Percentiles rank a stretch among this genome's conserved stretches.
Conservation (phyloP, 306 rosid genomes). For the Ormosia semicastrata region DNA sequence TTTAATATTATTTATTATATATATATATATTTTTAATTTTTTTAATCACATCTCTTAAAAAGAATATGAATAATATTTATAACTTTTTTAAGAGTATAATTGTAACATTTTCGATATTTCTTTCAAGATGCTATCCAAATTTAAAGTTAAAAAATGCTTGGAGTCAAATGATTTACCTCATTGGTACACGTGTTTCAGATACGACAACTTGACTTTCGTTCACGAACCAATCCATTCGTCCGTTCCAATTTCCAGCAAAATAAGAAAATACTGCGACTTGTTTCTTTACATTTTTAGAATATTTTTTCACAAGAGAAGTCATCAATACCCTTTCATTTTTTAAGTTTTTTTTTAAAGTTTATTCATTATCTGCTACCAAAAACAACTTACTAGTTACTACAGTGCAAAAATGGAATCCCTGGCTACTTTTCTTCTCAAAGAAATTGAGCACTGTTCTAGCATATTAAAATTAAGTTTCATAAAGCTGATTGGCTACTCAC, state of each 20-base stretch:
- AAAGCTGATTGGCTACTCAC: neutral
- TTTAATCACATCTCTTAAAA: too few relatives aligned
- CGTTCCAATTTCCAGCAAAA: neutral
- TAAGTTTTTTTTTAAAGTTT: neutral
- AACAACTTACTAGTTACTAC: neutral
- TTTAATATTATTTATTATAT: too few relatives aligned
- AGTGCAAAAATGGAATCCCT: neutral
- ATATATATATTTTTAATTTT: too few relatives aligned
- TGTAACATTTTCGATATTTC: too few relatives aligned
- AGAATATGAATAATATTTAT: too few relatives aligned
- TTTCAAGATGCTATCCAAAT: neutral
- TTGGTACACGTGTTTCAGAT: neutral
- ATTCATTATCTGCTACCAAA: neutral
- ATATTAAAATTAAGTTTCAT: neutral
- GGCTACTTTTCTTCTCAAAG: neutral
- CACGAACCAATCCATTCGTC: neutral
- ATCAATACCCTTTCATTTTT: too few relatives aligned
- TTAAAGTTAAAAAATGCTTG: neutral
- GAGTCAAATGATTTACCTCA: slow-evolving; percentile 11
- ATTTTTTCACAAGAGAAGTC: neutral
- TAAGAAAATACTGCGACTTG: neutral
- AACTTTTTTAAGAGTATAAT: too few relatives aligned
- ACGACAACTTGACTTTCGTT: slow-evolving; percentile 22
- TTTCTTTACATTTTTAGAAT: neutral
- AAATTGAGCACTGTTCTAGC: neutral